These are phyloP conservation scores for Xanthoconium purpureum DNA, from an alignment of 768 basidiomycete genomes.

Conservation along the genomic window DNA sequence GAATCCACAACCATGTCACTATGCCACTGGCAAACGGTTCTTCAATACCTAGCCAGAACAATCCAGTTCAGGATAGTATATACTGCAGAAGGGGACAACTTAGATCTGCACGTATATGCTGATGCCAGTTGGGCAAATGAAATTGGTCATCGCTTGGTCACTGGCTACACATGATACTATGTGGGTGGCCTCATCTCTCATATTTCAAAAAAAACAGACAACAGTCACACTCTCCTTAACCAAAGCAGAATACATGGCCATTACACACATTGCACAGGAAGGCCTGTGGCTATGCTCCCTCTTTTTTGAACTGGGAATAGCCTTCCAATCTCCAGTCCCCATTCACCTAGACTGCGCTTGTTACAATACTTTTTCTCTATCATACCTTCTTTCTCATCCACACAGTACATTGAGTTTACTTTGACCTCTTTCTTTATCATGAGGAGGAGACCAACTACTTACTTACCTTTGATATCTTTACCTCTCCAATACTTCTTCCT, in stretches of 20 bases:
- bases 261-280: neutral
- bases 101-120: neutral
- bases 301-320: no score
- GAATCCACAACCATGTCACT: neutral
- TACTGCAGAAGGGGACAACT: no score
- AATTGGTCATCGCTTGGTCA: neutral
- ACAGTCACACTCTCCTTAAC: neutral
- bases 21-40: neutral
- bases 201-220: neutral
- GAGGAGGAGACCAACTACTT: no score
- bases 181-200: neutral
- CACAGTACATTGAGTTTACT: no score
- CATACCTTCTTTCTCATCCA: no score
- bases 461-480: no score
- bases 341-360: no score
- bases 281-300: neutral
- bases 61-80: neutral
- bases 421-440: no score
- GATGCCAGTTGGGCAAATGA: neutral
- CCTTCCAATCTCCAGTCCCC: no score
- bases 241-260: neutral
- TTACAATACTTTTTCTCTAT: no score
- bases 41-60: neutral
- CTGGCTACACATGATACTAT: neutral
- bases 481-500: no score